Percentiles rank a stretch among this genome's conserved stretches.
phyloP scores from a whole-genome alignment of 169 alveolate genomes.

The Plasmodium cynomolgi region DNA sequence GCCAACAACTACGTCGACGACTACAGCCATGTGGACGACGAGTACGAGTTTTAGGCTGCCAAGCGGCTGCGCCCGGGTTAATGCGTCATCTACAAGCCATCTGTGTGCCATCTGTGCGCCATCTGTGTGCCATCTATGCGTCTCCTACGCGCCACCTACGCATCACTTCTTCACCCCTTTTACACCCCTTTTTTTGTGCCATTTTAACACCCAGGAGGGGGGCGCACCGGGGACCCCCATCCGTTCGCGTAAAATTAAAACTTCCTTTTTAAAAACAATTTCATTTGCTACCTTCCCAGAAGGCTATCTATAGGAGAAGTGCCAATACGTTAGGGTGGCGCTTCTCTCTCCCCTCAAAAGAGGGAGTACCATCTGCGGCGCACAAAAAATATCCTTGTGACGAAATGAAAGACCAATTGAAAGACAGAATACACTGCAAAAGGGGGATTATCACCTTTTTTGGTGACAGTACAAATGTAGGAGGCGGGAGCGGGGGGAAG shows the following conservation, averaged over 20 bases:
- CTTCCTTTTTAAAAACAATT: neutral
- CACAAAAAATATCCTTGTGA: neutral
- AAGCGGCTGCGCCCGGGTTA: no score
- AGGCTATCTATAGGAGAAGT: neutral
- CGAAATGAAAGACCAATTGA: neutral
- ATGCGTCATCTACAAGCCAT: neutral
- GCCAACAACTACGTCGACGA: constrained; percentile 29
- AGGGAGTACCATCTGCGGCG: neutral
- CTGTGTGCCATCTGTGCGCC: neutral
- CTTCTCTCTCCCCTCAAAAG: neutral
- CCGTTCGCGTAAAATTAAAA: neutral
- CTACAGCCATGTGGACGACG: constrained; percentile 21
- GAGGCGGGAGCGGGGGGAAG: neutral
- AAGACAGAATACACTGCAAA: neutral
- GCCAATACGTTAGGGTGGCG: neutral
- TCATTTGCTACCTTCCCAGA: neutral
- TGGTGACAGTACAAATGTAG: neutral
- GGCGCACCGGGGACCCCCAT: neutral
- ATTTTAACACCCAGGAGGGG: neutral
- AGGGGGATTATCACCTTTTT: neutral
- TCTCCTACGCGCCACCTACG: neutral
- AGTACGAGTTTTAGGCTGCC: neutral
- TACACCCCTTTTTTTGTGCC: neutral
- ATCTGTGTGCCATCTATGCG: neutral
- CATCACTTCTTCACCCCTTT: neutral